These are phyloP conservation scores for Aureobasidium mangrovei DNA, from an alignment of 2,329 filamentous ascomycete genomes.

Conservation along the genomic window DNA sequence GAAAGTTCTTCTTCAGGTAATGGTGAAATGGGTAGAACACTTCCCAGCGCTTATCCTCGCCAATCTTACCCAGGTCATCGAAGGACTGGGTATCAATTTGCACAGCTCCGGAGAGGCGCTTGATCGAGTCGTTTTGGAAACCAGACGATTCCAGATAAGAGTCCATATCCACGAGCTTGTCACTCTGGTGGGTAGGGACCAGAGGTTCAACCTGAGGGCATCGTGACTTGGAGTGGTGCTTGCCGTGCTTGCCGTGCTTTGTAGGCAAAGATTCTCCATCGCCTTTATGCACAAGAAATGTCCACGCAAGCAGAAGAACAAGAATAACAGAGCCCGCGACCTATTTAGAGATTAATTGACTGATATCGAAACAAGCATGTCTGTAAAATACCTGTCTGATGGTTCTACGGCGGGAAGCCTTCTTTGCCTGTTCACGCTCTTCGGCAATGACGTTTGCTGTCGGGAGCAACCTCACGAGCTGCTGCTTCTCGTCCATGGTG, in stretches of 20 bases:
- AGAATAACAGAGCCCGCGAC: neutral
- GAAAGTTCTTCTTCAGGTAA: constrained; percentile 43
- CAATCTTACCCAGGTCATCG: constrained; percentile 47
- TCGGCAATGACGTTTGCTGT: neutral
- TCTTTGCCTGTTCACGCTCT: constrained; percentile 9
- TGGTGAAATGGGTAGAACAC: constrained; percentile 45
- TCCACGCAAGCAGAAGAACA: neutral
- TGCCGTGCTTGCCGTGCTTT: constrained; percentile 11
- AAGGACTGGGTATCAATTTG: constrained; percentile 47
- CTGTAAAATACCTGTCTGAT: neutral
- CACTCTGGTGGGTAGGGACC: constrained; percentile 11
- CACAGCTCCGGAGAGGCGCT: constrained; percentile 47
- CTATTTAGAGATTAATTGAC: neutral
- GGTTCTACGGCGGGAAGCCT: neutral
- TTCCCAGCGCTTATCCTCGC: constrained; percentile 47
- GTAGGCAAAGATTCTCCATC: neutral
- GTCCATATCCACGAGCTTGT: constrained; percentile 23
- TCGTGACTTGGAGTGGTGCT: constrained; percentile 10
- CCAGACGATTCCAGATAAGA: constrained; percentile 23
- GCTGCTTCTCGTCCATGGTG: constrained; percentile 11
- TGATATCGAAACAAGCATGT: neutral
- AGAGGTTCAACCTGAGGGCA: constrained; percentile 17
- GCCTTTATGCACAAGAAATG: neutral
- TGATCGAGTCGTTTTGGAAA: constrained; percentile 30
- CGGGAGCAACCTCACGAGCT: constrained; percentile 19